These are phyloP conservation scores for Xylaria intraflava DNA, from an alignment of 495 filamentous ascomycete species.

Conservation along the genomic window DNA sequence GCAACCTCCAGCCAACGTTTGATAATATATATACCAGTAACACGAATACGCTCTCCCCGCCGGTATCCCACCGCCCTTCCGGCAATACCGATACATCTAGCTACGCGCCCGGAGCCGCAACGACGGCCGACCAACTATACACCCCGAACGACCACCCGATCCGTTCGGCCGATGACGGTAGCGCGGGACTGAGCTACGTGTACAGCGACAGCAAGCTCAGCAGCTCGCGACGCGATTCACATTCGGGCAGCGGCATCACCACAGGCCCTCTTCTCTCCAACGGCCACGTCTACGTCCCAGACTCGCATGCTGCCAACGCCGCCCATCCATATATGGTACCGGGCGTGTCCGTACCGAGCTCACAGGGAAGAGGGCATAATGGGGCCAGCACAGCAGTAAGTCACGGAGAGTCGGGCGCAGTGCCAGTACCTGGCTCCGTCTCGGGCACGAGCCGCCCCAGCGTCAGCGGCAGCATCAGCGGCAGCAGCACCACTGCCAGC, in stretches of 20 bases:
- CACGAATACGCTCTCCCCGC: constrained; percentile 1
- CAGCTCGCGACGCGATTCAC: constrained; percentile 12
- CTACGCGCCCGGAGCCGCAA: constrained; percentile 1
- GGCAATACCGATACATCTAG: constrained; percentile 3
- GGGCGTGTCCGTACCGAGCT: not conserved
- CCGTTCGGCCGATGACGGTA: constrained; percentile 15
- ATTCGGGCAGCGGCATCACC: constrained; percentile 16
- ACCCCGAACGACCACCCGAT: constrained; percentile 14
- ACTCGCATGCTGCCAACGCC: constrained; percentile 11
- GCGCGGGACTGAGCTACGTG: constrained; percentile 16
- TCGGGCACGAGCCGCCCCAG: not conserved
- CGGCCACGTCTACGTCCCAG: constrained; percentile 26
- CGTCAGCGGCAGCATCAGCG: not conserved
- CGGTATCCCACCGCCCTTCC: constrained; percentile 5
- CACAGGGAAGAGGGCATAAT: not conserved
- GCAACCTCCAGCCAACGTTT: constrained; percentile 14
- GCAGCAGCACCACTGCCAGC: constrained; percentile 9
- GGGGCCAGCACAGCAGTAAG: not conserved
- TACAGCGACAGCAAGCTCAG: constrained; percentile 18
- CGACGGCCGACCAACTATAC: constrained; percentile 13
- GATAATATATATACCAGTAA: constrained; percentile 10
- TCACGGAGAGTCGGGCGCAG: not conserved
- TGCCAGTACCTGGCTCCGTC: not conserved
- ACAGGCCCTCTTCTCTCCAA: constrained; percentile 20
- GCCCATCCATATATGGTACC: constrained; percentile 12